phyloP scores from a whole-genome alignment of 2,329 filamentous ascomycete genomes.

The Apiospora sp. region DNA sequence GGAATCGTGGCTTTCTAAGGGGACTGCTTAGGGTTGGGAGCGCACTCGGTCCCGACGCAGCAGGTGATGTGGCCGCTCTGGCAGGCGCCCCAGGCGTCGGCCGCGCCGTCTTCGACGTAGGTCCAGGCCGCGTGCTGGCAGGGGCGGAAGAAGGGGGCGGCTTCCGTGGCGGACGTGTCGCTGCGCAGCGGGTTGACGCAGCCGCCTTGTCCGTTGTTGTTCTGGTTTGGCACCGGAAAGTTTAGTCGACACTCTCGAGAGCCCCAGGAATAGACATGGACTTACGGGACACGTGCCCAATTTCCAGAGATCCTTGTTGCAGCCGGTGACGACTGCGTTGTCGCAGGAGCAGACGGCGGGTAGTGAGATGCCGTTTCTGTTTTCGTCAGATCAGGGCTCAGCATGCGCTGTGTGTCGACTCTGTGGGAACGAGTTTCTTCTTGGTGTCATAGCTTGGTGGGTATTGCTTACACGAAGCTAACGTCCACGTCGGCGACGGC shows the following conservation, averaged over 20 bases:
- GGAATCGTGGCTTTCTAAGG: too few relatives aligned
- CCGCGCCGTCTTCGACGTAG: conserved; percentile 32
- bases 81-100: conserved; percentile 33
- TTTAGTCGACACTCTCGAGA: neutral
- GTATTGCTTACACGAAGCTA: conserved; percentile 33
- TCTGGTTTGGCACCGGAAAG: neutral
- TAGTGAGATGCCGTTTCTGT: conserved; percentile 33
- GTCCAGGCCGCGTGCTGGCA: conserved; percentile 37
- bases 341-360: conserved; percentile 35
- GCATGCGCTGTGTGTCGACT: neutral
- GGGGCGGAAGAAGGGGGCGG: conserved; percentile 34
- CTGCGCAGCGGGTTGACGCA: conserved; percentile 34
- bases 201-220: conserved; percentile 28
- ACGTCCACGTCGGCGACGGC: conserved; percentile 34
- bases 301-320: conserved; percentile 34
- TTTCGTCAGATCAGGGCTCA: neutral
- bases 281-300: conserved; percentile 31
- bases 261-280: neutral
- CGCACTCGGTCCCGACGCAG: conserved; percentile 32
- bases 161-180: conserved; percentile 15
- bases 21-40: conserved; percentile 28
- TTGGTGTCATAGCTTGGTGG: neutral
- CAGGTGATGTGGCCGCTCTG: conserved; percentile 32
- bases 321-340: conserved; percentile 31
- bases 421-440: neutral